phyloP scores from a whole-genome alignment of 2,329 filamentous ascomycete genomes.

The Thelonectria blattea region DNA sequence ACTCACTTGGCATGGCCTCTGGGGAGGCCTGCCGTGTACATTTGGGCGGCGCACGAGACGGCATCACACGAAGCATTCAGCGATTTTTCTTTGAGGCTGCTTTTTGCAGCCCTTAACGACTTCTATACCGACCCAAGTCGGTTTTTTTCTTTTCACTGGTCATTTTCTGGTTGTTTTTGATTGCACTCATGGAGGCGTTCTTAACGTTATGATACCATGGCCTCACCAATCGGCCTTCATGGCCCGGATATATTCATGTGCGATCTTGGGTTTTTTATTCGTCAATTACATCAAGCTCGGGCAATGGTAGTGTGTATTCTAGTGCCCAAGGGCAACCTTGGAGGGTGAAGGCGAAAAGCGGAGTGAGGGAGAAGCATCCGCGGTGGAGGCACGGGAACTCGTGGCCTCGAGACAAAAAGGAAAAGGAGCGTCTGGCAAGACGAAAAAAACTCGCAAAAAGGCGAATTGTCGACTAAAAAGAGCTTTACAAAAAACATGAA shows the following conservation, averaged over 20 bases:
- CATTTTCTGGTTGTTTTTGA: constrained; percentile 23
- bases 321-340: constrained; percentile 37
- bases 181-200: constrained; percentile 35
- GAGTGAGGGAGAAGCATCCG: constrained; percentile 23
- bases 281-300: constrained; percentile 27
- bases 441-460: constrained; percentile 38
- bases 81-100: constrained; percentile 29
- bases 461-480: constrained; percentile 32
- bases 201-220: constrained; percentile 42
- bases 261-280: constrained; percentile 27
- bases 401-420: constrained; percentile 21
- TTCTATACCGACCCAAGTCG: constrained; percentile 10
- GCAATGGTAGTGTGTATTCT: constrained; percentile 40
- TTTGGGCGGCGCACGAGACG: constrained; percentile 39
- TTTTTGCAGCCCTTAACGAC: constrained; percentile 3
- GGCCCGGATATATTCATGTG: constrained; percentile 22
- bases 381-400: constrained; percentile 8
- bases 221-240: constrained; percentile 29
- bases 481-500: constrained; percentile 38
- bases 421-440: constrained; percentile 24
- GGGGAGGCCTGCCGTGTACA: constrained; percentile 34
- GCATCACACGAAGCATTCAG: constrained; percentile 38
- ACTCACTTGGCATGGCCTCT: constrained; percentile 25
- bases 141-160: constrained; percentile 12
- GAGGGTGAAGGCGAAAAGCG: constrained; percentile 32